Conservation (phyloP, 2,329 filamentous ascomycete species). For the Claviceps arundinis region DNA sequence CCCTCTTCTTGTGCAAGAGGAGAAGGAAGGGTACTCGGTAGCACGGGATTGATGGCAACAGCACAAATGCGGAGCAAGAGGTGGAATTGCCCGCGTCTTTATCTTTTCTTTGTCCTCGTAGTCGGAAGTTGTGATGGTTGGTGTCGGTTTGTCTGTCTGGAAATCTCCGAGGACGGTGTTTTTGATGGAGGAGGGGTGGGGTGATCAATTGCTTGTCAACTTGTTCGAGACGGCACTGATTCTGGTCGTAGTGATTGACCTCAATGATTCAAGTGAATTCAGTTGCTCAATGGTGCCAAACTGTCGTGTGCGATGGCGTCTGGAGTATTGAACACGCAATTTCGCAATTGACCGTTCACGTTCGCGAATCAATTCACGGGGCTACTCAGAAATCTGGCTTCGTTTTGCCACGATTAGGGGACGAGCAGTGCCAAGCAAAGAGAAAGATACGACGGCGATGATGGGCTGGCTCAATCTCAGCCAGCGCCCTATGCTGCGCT, state of each 20-base stretch:
- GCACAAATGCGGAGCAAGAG: not conserved
- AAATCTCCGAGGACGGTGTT: constrained; percentile 2
- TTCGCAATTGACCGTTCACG: constrained; percentile 3
- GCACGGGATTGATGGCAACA: not conserved
- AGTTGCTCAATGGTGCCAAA: constrained; percentile 5
- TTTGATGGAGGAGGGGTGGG: not conserved
- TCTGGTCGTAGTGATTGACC: not conserved
- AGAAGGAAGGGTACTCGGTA: not conserved
- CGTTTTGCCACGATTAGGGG: not conserved
- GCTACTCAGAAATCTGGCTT: not conserved
- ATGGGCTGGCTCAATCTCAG: too few relatives aligned
- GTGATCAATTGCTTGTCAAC: constrained; percentile 1
- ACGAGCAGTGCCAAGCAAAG: not conserved
- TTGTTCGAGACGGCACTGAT: not conserved
- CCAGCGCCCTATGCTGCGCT: too few relatives aligned
- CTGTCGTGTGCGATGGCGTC: not conserved
- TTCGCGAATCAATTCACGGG: not conserved
- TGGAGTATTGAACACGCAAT: not conserved
- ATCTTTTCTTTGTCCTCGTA: constrained; percentile 1
- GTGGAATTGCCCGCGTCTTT: not conserved
- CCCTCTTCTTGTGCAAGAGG: not conserved
- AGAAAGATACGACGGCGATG: too few relatives aligned
- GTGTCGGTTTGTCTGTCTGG: constrained; percentile 1
- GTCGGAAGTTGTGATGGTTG: not conserved
- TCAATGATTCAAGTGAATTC: not conserved